Evolutionary conservation across 169 alveolate genomes (phyloP).

Genomic region (Plasmodium chabaudi): DNA sequence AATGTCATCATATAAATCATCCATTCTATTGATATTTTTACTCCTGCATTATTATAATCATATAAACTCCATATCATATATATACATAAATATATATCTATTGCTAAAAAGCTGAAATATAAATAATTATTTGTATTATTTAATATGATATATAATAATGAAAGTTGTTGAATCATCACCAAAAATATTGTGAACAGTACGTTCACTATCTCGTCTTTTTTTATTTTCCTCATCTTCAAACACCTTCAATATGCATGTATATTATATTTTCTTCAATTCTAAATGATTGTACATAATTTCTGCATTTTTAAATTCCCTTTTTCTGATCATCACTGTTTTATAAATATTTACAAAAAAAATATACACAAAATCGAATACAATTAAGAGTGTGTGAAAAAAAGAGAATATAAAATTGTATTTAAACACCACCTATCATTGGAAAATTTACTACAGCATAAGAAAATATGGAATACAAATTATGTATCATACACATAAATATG

Average conservation of each 20-base stretch:
- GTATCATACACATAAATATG: too few species aligned
- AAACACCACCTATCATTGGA: too few species aligned
- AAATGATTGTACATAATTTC: too few species aligned
- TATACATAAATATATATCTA: constrained; percentile 48
- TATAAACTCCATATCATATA: constrained; percentile 42
- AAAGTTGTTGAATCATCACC: constrained; percentile 30
- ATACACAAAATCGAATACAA: too few species aligned
- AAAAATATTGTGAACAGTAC: constrained; percentile 49
- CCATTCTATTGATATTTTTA: constrained; percentile 61
- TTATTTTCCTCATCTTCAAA: constrained; percentile 35
- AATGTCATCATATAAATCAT: constrained; percentile 61
- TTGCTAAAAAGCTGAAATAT: constrained; percentile 17
- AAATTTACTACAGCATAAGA: too few species aligned
- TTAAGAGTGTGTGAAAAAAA: too few species aligned
- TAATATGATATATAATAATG: constrained; percentile 21
- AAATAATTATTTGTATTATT: constrained; percentile 14
- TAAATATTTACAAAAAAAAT: too few species aligned
- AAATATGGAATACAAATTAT: too few species aligned
- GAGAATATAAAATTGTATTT: too few species aligned
- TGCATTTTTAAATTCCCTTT: too few species aligned
- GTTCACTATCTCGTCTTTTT: constrained; percentile 64
- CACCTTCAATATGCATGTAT: not conserved
- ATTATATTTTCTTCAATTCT: too few species aligned
- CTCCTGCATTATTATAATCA: constrained; percentile 65
- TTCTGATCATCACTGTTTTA: too few species aligned